Evolutionary conservation across 805 yeast species (phyloP).

Genomic region (Sugiyamaella floridensis): DNA sequence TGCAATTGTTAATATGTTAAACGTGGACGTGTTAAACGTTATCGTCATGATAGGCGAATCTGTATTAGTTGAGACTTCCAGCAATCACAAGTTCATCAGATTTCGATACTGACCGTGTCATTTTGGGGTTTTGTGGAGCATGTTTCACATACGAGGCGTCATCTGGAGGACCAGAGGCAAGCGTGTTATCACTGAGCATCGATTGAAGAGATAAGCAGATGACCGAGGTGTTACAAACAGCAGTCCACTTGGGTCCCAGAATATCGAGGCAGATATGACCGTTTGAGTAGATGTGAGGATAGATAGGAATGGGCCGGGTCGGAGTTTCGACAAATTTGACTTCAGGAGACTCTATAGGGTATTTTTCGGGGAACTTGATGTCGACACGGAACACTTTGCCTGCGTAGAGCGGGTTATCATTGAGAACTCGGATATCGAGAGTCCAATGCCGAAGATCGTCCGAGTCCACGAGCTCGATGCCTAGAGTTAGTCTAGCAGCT

Average conservation of each 20-base stretch:
- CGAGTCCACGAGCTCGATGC: constrained; percentile 28
- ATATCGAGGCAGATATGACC: constrained; percentile 72
- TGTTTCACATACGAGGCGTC: constrained; percentile 41
- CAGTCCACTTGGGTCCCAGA: constrained; percentile 61
- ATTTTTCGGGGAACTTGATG: constrained; percentile 38
- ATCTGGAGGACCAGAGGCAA: constrained; percentile 49
- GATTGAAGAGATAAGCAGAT: constrained; percentile 52
- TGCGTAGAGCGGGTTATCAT: constrained; percentile 34
- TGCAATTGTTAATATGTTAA: no score
- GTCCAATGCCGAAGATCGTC: constrained; percentile 31
- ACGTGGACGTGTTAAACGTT: constrained; percentile 19
- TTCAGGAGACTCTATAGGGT: constrained; percentile 56
- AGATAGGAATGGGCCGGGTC: constrained; percentile 46
- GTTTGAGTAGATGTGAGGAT: constrained; percentile 69
- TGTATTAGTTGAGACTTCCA: background rate
- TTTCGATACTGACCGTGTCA: constrained; percentile 24
- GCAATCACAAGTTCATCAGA: constrained; percentile 15
- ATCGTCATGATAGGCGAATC: constrained; percentile 59
- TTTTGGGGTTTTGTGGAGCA: constrained; percentile 56
- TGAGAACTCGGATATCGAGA: constrained; percentile 35
- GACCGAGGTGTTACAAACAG: constrained; percentile 42
- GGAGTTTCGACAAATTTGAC: constrained; percentile 41
- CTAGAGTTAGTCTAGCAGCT: constrained; percentile 8
- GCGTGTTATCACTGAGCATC: constrained; percentile 47
- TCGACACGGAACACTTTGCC: constrained; percentile 37